Conservation (phyloP, 306 rosid genomes). For the Citrullus mucosospermus region DNA sequence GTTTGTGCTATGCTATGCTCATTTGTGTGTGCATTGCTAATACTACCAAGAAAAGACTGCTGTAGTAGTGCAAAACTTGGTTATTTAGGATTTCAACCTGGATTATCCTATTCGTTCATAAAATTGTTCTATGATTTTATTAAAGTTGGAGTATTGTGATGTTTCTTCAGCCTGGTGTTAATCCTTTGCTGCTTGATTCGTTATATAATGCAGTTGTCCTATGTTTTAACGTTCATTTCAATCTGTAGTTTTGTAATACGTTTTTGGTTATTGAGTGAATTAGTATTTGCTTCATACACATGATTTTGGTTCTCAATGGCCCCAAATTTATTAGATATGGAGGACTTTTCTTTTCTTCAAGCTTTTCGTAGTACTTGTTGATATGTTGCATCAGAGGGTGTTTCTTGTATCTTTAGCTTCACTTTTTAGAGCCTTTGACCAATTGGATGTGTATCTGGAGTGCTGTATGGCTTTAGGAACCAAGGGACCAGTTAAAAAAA, state of each 20-base stretch:
- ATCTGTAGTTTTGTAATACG: background rate
- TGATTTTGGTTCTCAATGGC: background rate
- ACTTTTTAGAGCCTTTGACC: background rate
- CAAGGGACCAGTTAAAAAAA: background rate
- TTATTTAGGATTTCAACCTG: background rate
- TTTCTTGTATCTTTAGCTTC: background rate
- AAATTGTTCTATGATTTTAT: background rate
- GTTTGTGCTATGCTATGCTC: background rate
- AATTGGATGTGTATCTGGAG: background rate
- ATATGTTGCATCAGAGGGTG: background rate
- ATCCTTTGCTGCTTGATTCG: background rate
- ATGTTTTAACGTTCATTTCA: background rate
- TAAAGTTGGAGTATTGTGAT: background rate
- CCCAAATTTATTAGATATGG: background rate
- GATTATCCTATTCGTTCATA: background rate
- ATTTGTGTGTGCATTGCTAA: background rate
- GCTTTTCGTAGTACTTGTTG: background rate
- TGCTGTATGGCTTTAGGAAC: background rate
- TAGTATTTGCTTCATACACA: background rate
- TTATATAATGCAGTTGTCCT: background rate
- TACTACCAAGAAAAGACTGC: background rate
- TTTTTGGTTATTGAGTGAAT: background rate
- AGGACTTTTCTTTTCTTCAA: too few species aligned
- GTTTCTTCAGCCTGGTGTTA: background rate
- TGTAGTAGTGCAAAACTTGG: background rate